Base-by-base conservation (phyloP, 148 eudicot species). In the Rhododendron williamsianum region DNA sequence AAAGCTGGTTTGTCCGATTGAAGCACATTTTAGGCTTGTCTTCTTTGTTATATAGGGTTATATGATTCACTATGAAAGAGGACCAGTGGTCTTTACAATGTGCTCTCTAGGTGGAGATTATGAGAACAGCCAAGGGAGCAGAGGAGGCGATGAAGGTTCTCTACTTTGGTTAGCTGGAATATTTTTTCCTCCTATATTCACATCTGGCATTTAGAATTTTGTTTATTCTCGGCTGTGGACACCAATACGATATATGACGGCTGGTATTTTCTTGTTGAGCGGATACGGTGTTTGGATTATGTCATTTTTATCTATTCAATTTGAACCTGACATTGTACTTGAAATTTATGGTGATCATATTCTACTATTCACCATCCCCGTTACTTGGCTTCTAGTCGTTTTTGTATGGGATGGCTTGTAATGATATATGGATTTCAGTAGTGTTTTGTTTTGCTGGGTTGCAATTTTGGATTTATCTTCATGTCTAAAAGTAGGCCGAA, bases 1-100 rank as follows among this genome's bases (percentile, higher is more conserved):
- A 94, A 90, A 84, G 89, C 96, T 84, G 98, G 98, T 43, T 77
- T 89, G 12, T 80, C 36, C 30, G 90, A 86, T 54, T 88, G 83
- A 89, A 73, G 51, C 38, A 18, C 49, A 36, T 19, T 56, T 56
- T 36, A 38, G 69, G 9, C 7, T 52, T 71, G 67, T 18, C 43
- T 27, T 54, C 16, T 16, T 52, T 35, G 41, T 7, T 30, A 33
- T 80, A 30, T 18, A 9, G n/a, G 41, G 36, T 9, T 30, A 12
- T 16, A 4, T 7, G 48, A 67, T 45, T 9, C 38, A 45, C 76
- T n/a, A 12, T 1, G n/a, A 10, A 21, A 1, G 38, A 41, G 72
- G 83, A 56, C 83, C 65, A 3, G 83, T 33, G 18, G 19, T 54
- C 38, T 23, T 54, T 52, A 54, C n/a, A 81, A 3, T 13, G 5